Percentiles rank a stretch among this genome's conserved stretches.
These are phyloP conservation scores for Gossypium turneri DNA, from an alignment of 345 rosid species.

Conservation along the genomic window DNA sequence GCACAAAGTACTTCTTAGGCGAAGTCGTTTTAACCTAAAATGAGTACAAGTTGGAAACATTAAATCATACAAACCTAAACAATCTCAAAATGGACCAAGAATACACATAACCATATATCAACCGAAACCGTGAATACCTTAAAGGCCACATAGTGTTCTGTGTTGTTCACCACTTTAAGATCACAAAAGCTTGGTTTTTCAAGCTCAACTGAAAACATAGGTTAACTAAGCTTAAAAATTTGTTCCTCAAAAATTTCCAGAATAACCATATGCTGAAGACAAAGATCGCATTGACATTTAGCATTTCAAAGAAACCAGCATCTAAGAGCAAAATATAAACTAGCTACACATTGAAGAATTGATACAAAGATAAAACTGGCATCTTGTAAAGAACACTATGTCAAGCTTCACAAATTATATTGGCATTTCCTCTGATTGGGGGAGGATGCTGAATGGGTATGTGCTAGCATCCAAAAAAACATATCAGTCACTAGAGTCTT, in stretches of 20 bases:
- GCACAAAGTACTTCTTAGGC: conserved; percentile 93
- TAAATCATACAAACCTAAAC: conserved; percentile 7
- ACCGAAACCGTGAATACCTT: conserved; percentile 41
- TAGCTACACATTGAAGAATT: neutral
- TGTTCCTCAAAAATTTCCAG: neutral
- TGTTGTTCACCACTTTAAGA: conserved; percentile 71
- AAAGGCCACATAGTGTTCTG: conserved; percentile 72
- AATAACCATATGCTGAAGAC: neutral
- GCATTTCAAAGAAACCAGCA: neutral
- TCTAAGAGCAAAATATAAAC: neutral
- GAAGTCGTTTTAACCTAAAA: conserved; percentile 93
- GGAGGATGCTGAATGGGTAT: neutral
- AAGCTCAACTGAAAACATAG: conserved; percentile 54
- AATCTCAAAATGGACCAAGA: neutral
- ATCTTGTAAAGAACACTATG: neutral
- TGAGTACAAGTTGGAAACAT: neutral
- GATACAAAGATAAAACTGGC: neutral
- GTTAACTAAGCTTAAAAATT: neutral
- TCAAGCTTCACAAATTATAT: neutral
- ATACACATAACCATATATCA: neutral
- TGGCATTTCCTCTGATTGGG: neutral
- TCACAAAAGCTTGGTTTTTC: conserved; percentile 66
- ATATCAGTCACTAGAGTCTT: neutral
- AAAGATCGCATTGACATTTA: neutral
- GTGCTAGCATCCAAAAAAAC: neutral